Base-by-base conservation (phyloP, 306 rosid species). In the Pyrus bretschneideri region DNA sequence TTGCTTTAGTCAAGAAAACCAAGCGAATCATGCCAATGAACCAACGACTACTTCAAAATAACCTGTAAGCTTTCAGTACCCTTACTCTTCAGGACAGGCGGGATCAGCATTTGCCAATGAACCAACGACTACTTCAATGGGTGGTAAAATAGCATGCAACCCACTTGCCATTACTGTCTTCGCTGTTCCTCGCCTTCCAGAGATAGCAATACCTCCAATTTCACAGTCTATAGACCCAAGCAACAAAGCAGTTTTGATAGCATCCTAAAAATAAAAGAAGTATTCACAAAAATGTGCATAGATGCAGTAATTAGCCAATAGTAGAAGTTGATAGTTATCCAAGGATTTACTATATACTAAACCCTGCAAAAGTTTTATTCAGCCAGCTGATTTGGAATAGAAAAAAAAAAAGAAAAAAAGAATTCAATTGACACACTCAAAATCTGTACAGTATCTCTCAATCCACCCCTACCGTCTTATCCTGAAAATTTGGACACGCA, bases 151-250 rank as follows among this genome's bases (percentile, higher is more conserved):
- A 4, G 87, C 98, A 72, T 92, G 97, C 81, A 94, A 83, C 27
- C 98, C 97, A 4, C 98, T 93, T 14, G 97, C 97, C 98, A 94
- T 92, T 49, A 90, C 87, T 27, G 98, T 94, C 82, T 94, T 94
- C 73, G 96, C 97, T 72, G 98, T 92, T 82, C 97, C 98, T 66
- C 97, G 83, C 86, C 58, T 90, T 82, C 97, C 98, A 13, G 93
- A 89, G 81, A 95, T 92, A 54, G 97, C 98, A 84, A 90, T 90
- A 65, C 98, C 98, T 77, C 98, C 97, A 74, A 95, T 87, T 70
- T 85, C 88, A 67, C 91, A 88, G 84, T 95, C 97, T 71, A 76
- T 85, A 23, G 98, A 96, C 67, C 98, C 98, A 80, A 92, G 98
- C 86, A 94, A 79, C 35, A 94, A 93, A 70, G 98, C 97, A 70